Conservation (phyloP, 2,329 filamentous ascomycete genomes). For the Pseudogymnoascus sp. region DNA sequence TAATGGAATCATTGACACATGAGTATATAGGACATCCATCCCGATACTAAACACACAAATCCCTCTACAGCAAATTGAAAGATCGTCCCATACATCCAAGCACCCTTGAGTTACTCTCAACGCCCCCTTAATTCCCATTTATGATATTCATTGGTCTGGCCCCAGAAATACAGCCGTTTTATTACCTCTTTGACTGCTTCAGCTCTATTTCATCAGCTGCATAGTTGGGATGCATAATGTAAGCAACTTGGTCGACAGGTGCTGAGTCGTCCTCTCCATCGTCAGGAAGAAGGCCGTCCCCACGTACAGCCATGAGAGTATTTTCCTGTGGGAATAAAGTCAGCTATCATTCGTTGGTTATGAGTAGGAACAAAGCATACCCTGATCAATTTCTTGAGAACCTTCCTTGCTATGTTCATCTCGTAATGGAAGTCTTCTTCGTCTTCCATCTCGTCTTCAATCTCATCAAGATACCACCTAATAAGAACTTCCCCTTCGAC, state of each 20-base stretch:
- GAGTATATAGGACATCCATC: background rate
- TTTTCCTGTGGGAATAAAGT: conserved; percentile 53
- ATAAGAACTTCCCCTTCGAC: conserved; percentile 76
- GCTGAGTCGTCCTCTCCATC: conserved; percentile 39
- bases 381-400: conserved; percentile 93
- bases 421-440: conserved; percentile 78
- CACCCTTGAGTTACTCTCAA: background rate
- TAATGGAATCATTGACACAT: background rate
- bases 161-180: background rate
- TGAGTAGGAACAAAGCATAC: conserved; percentile 42
- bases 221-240: conserved; percentile 91
- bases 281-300: conserved; percentile 46
- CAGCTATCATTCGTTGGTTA: conserved; percentile 48
- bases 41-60: background rate
- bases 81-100: background rate
- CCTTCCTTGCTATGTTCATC: conserved; percentile 66
- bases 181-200: conserved; percentile 8
- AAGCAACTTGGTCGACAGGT: conserved; percentile 52
- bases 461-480: conserved; percentile 86
- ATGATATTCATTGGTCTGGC: background rate
- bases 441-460: conserved; percentile 71
- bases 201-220: conserved; percentile 54
- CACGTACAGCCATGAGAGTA: conserved; percentile 74
- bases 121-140: background rate
- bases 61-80: conserved; percentile 4